Evolutionary conservation across 2,329 filamentous ascomycete genomes (phyloP), one percentile per base, ranked within the genome.

Genomic region (Graphilbum sp.): DNA sequence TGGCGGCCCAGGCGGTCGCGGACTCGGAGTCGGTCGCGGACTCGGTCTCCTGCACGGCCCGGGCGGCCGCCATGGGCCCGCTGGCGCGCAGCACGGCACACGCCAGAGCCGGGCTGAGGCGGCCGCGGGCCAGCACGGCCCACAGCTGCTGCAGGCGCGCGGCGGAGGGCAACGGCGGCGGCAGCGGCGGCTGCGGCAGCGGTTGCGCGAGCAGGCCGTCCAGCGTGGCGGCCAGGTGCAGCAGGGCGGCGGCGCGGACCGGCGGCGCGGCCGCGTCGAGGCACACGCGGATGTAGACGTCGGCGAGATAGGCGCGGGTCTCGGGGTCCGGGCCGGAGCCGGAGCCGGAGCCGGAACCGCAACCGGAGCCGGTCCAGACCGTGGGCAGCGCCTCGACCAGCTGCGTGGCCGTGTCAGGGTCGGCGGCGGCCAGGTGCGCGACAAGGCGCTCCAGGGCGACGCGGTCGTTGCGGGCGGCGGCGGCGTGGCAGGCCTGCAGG

Each of bases 81-180:
- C 67, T 69, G 24, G 56, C 51, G 37, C 63, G 57, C 41, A 71
- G 54, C 17, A 68, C 52, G 4, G 67, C 64, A 38, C 72, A 64
- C 5, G 60, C 60, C 9, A 73, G 55, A 16, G 58, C 55, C 5
- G 68, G 66, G 45, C 61, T 69, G 45, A 67, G 52, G 3, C 18
- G 16, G 8, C 32, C 32, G 11, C 47, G 43, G 2, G 55, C 50
- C 10, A 66, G 46, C 10, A 52, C 51, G 2, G 39, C 45, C 17
- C 61, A 44, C 5, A 57, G 49, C 0, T 59, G 58, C 27, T 63
- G 46, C 12, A 71, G 51, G 4, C 58, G 55, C 0, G 67, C 67
- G 45, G 64, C 66, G 16, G 56, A 11, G 18, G 18, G 29, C 31
- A 38, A 23, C 18, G 7, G 10, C 7, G n/a, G 24, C 29, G 20